Base-by-base conservation (phyloP, 2,329 filamentous ascomycete species). In the Calonectria henricotiae region DNA sequence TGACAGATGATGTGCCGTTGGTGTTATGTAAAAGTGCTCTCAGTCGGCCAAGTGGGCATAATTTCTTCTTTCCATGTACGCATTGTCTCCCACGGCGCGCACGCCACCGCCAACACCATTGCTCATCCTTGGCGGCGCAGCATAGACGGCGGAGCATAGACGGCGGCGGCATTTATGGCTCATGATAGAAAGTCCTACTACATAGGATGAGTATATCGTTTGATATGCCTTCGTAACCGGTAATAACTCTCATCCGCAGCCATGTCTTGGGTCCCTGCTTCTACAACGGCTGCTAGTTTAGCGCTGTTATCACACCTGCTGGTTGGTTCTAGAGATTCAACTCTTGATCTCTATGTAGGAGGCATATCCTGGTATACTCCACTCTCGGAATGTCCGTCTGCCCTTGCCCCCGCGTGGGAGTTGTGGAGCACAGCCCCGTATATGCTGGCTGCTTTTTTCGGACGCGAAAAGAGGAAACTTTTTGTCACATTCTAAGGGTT, bases 381-480 rank as follows among this genome's bases (percentile, higher is more conserved):
- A 39, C 51, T 39, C 23, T 58, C 51, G 51, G 51, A 58, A 32
- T 20, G 20, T 5, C 35, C 20, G 51, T 37, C 27, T 30, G 30
- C 4, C 32, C 35, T 58, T 13, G 32, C 51, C 51, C 51, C 30
- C 35, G 32, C 51, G 51, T 58, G 51, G 51, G 51, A 58, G 30
- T 39, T 23, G 51, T 58, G 51, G 51, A 58, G 35, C 12, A 30
- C 35, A 58, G 37, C 35, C 51, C 32, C 51, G 51, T 58, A 37
- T 58, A n/a, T 58, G 51, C 51, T 25, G 20, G 32, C 12, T 58
- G 32, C 51, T 58, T 58, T 39, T 58, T 58, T 39, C 13, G 51
- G 51, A 15, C 20, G 51, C 23, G 51, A 58, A 58, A 58, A 58
- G 51, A 58, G 51, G 51, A 5, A 58, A 58, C 51, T 58, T 39